Evolutionary conservation across 345 rosid genomes (phyloP).

Genomic region (Melastoma malabathricum): DNA sequence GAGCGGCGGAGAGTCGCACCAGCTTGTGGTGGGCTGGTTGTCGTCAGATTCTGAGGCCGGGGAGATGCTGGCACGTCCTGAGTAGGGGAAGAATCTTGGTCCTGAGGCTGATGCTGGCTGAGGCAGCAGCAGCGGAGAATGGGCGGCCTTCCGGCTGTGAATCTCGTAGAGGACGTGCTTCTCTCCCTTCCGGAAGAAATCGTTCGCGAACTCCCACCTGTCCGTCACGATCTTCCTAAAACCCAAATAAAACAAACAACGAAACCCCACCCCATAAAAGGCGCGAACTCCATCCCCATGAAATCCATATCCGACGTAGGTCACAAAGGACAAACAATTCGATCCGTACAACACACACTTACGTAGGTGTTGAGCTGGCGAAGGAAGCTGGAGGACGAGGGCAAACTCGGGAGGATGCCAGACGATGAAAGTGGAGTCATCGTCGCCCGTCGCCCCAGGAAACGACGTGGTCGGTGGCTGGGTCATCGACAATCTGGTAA

Average conservation of each 20-base stretch:
- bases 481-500: too few relatives aligned
- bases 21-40: not conserved
- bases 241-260: slow-evolving; percentile 10
- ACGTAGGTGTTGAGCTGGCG: too few relatives aligned
- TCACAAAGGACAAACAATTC: too few relatives aligned
- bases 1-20: slow-evolving; percentile 9
- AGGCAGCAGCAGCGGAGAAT: not conserved
- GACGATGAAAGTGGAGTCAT: too few relatives aligned
- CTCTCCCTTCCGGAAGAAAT: slow-evolving; percentile 23
- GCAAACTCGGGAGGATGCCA: too few relatives aligned
- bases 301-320: too few relatives aligned
- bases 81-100: slow-evolving; percentile 6
- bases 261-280: too few relatives aligned
- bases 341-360: too few relatives aligned
- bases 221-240: slow-evolving; percentile 34
- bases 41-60: slow-evolving; percentile 8
- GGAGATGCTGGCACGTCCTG: slow-evolving; percentile 6
- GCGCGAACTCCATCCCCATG: too few relatives aligned
- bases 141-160: slow-evolving; percentile 38
- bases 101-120: slow-evolving; percentile 2
- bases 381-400: too few relatives aligned
- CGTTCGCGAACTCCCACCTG: slow-evolving; percentile 49
- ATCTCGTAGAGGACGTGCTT: slow-evolving; percentile 28
- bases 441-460: too few relatives aligned
- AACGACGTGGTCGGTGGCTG: too few relatives aligned